Percentiles rank a stretch among this genome's conserved stretches.
Conservation (phyloP, 2,329 filamentous ascomycete genomes). For the Diplodia mutila region DNA sequence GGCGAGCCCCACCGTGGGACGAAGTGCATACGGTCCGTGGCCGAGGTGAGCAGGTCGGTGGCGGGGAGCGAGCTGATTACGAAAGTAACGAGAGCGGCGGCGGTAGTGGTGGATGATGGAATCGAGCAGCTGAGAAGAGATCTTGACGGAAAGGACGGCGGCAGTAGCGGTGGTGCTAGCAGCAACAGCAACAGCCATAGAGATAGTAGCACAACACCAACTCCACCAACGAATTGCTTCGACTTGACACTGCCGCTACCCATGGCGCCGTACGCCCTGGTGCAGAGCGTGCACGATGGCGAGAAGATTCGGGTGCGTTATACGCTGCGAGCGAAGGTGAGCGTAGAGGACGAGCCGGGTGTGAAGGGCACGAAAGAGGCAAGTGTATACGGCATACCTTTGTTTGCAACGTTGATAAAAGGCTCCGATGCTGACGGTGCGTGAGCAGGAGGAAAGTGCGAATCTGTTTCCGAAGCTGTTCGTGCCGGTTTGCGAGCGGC, state of each 20-base stretch:
- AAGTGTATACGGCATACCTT: not conserved
- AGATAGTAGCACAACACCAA: not conserved
- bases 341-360: not conserved
- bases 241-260: not conserved
- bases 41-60: not conserved
- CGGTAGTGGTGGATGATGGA: not conserved
- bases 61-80: not conserved
- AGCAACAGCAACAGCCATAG: not conserved
- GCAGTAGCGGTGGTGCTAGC: not conserved
- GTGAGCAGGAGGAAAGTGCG: not conserved
- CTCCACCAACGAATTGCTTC: not conserved
- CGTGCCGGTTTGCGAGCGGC: not conserved
- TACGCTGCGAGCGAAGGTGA: not conserved
- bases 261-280: not conserved
- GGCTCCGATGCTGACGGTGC: not conserved
- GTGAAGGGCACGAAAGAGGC: not conserved
- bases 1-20: not conserved
- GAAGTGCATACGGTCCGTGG: not conserved
- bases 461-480: not conserved
- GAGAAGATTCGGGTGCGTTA: not conserved
- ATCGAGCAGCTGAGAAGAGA: not conserved
- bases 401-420: no score
- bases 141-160: not conserved
- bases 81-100: not conserved
- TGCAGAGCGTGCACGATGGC: not conserved